Percentiles rank a stretch among this genome's conserved stretches.
These are phyloP conservation scores for Xylaria sp. DNA, from an alignment of 2,329 filamentous ascomycete species.

Conservation along the genomic window DNA sequence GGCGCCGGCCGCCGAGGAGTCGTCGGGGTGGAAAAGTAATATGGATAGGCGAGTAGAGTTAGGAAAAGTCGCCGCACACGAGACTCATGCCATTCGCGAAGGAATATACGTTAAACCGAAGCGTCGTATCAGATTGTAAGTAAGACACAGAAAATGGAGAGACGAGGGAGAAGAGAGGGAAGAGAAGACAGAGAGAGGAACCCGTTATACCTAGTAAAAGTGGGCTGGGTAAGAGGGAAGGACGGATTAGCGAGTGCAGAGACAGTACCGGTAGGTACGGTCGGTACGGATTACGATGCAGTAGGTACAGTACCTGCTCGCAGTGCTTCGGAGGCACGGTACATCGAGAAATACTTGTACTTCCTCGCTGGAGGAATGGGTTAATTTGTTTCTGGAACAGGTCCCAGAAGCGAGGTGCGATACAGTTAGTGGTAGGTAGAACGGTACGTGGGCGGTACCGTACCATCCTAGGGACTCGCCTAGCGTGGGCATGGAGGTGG, in stretches of 20 bases:
- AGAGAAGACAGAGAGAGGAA: background rate
- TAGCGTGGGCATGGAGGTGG: no score
- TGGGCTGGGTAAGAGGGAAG: slow-evolving; percentile 10
- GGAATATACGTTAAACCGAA: background rate
- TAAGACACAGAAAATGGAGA: background rate
- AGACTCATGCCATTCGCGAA: slow-evolving; percentile 12
- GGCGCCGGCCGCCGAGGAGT: background rate
- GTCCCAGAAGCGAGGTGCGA: background rate
- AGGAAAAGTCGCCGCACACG: slow-evolving; percentile 5
- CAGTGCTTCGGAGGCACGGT: no score
- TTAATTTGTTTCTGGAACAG: slow-evolving; percentile 20
- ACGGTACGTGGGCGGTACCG: background rate
- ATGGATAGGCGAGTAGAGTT: background rate
- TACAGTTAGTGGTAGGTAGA: background rate
- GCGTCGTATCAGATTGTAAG: background rate
- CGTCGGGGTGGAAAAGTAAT: background rate
- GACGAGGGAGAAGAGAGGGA: slow-evolving; percentile 5
- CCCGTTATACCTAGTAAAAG: slow-evolving; percentile 13
- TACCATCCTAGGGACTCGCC: no score
- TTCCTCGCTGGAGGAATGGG: slow-evolving; percentile 4
- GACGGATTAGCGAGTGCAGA: no score
- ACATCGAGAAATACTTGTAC: no score
- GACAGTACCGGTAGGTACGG: background rate
- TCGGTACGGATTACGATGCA: background rate
- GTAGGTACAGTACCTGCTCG: background rate